Evolutionary conservation across 2,329 filamentous ascomycete species (phyloP), one percentile per base, ranked within the genome.

Genomic region (Epichloe aotearoae): DNA sequence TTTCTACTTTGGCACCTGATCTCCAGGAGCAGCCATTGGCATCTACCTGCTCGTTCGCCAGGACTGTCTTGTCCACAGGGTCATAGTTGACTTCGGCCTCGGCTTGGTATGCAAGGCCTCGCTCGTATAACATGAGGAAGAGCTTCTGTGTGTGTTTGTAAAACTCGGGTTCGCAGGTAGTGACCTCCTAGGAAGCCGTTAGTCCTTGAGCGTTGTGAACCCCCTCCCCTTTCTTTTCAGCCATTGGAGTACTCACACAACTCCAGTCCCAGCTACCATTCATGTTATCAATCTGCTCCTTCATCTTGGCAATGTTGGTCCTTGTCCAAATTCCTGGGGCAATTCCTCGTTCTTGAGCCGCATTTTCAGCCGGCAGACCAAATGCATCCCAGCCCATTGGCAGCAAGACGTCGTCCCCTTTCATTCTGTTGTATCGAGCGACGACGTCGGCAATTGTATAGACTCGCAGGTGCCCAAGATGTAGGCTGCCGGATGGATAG

Each of bases 381-480:
- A 95, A 95, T 5, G 88, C 86, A 72, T 95, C 89, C 88, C 89
- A 95, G 11, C 89, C 89, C 77, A 95, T 95, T n/a, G 89, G 88
- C 56, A 95, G 79, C 49, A 94, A 67, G 34, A 94, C 87, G 50
- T 85, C 69, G 57, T 81, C 74, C 15, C 88, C 88, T 57, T 83
- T 80, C 69, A 95, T 81, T 26, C 76, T 77, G 59, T 83, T 80
- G 62, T 83, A 94, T 50, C 89, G 79, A 14, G 88, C 82, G 49
- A 95, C 70, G 10, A 90, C 85, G 69, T 95, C 89, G 54, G 88
- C 88, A 56, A 95, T 93, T 38, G 88, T 88, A 70, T 95, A 95
- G 47, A 94, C 88, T 45, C 89, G 82, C 39, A 95, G 72, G 65
- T 95, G 89, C 14, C 89, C 89, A 54, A 95, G 80, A 64, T 95